phyloP scores from a whole-genome alignment of 805 yeast genomes.

The Groenewaldozyma tartarivorans region DNA sequence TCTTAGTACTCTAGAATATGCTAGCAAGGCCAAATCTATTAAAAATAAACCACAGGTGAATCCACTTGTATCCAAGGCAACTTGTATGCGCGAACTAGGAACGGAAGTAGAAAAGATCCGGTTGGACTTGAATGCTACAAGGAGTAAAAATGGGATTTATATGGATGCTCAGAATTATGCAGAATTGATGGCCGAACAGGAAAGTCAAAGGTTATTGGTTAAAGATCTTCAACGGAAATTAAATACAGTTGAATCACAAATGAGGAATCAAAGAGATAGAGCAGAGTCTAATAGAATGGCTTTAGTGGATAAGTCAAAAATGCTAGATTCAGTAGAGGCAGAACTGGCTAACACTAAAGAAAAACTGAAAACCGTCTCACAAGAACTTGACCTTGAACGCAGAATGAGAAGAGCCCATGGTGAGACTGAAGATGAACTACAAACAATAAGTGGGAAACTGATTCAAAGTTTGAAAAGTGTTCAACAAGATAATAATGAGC shows the following conservation, averaged over 20 bases:
- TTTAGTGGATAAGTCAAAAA: constrained; percentile 7
- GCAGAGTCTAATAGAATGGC: constrained; percentile 13
- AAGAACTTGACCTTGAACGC: constrained; percentile 15
- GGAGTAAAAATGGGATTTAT: constrained; percentile 59
- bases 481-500: constrained; percentile 12
- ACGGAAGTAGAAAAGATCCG: constrained; percentile 47
- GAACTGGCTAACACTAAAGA: constrained; percentile 10
- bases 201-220: constrained; percentile 39
- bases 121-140: constrained; percentile 52
- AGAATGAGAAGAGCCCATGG: constrained; percentile 21
- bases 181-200: constrained; percentile 36
- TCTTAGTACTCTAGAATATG: constrained; percentile 76
- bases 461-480: constrained; percentile 17
- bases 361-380: constrained; percentile 3
- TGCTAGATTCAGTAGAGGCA: constrained; percentile 10
- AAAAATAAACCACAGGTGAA: constrained; percentile 57
- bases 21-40: constrained; percentile 76
- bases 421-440: constrained; percentile 22
- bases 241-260: constrained; percentile 40
- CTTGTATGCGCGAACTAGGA: constrained; percentile 44
- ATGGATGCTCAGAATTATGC: constrained; percentile 42
- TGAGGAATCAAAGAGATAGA: constrained; percentile 30
- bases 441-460: constrained; percentile 18
- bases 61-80: constrained; percentile 36
- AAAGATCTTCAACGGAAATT: constrained; percentile 43